phyloP scores from a whole-genome alignment of 2,329 filamentous ascomycete species.

The Colletotrichum simmondsii region DNA sequence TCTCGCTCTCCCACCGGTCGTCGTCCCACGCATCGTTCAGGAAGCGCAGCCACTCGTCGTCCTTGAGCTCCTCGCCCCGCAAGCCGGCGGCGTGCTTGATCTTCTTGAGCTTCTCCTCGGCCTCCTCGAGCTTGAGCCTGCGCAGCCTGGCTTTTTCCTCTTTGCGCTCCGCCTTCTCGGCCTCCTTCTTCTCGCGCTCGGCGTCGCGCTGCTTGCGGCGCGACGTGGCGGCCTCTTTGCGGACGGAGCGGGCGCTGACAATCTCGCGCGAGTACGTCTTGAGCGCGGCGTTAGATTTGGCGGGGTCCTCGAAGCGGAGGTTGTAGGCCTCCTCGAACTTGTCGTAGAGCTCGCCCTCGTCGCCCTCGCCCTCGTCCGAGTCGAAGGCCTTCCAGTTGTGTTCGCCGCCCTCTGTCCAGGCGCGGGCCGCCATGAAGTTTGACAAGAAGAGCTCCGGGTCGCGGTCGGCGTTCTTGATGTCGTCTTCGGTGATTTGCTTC shows the following conservation, averaged over 20 bases:
- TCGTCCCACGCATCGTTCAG: conserved; percentile 91
- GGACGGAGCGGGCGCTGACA: conserved; percentile 83
- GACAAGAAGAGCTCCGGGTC: conserved; percentile 94
- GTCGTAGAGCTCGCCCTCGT: conserved; percentile 71
- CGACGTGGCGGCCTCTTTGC: conserved; percentile 82
- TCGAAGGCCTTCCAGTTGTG: conserved; percentile 84
- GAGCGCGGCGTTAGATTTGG: conserved; percentile 86
- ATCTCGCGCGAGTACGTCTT: conserved; percentile 91
- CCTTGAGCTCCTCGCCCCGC: conserved; percentile 70
- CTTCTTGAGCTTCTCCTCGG: conserved; percentile 85
- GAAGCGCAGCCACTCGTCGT: conserved; percentile 86
- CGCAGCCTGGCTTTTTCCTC: conserved; percentile 86
- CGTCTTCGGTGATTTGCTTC: conserved; percentile 60
- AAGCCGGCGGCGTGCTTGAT: conserved; percentile 91
- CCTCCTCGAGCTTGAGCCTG: conserved; percentile 90
- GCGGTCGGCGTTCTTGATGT: conserved; percentile 82
- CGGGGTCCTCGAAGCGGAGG: conserved; percentile 92
- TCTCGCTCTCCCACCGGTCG: conserved; percentile 89
- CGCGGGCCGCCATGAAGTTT: conserved; percentile 92
- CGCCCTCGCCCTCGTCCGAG: conserved; percentile 89
- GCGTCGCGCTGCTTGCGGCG: conserved; percentile 83
- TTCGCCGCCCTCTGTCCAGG: conserved; percentile 79
- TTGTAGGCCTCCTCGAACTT: conserved; percentile 94
- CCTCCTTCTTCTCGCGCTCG: conserved; percentile 81
- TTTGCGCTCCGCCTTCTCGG: conserved; percentile 78